These are phyloP conservation scores for Exserohilum turcica DNA, from an alignment of 2,329 filamentous ascomycete genomes.

Conservation along the genomic window DNA sequence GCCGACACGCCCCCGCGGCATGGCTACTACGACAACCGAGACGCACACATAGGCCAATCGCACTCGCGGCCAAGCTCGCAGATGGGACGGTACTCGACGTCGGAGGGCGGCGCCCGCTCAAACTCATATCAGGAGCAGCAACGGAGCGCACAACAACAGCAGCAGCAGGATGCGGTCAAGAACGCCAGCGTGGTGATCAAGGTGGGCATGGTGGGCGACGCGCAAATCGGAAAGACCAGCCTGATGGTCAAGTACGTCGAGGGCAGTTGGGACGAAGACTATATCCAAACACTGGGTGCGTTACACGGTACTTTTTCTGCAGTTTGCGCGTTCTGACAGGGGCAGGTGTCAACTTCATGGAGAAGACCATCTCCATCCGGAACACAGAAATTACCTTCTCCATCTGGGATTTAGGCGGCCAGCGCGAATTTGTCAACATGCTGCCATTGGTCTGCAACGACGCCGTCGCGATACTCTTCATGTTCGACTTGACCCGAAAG, in stretches of 20 bases:
- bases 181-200: slow-evolving; percentile 87
- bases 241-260: slow-evolving; percentile 99
- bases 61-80: slow-evolving; percentile 57
- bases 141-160: slow-evolving; percentile 46
- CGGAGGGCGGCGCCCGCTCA: slow-evolving; percentile 48
- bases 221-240: slow-evolving; percentile 98
- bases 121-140: slow-evolving; percentile 56
- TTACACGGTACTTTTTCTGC: not conserved
- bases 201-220: slow-evolving; percentile 98
- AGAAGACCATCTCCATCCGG: slow-evolving; percentile 98
- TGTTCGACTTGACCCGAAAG: slow-evolving; percentile 98
- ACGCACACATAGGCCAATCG: slow-evolving; percentile 45
- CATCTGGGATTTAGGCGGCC: slow-evolving; percentile 97
- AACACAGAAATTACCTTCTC: slow-evolving; percentile 99
- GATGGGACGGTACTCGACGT: slow-evolving; percentile 54
- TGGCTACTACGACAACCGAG: slow-evolving; percentile 42
- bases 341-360: slow-evolving; percentile 98
- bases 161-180: slow-evolving; percentile 49
- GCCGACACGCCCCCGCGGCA: slow-evolving; percentile 51
- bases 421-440: slow-evolving; percentile 99
- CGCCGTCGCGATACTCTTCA: slow-evolving; percentile 97
- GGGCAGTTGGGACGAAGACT: slow-evolving; percentile 99
- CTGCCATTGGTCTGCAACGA: slow-evolving; percentile 98
- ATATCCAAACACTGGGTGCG: slow-evolving; percentile 91
- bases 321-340: slow-evolving; percentile 19